Conservation (phyloP, 306 rosid species). For the Adenanthera pavonina region DNA sequence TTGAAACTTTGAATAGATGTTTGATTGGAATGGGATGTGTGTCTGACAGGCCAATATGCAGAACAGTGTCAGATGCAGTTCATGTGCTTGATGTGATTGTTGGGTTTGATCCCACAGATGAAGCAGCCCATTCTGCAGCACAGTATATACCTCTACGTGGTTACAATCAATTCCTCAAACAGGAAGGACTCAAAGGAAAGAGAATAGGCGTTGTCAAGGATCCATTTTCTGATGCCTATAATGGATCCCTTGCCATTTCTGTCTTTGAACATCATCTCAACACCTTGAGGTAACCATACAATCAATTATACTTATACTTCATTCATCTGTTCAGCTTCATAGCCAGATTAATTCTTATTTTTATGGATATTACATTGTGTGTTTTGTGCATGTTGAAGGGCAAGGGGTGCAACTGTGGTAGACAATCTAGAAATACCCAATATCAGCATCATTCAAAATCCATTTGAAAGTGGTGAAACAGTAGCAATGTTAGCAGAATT, state of each 20-base stretch:
- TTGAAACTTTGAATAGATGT: background rate
- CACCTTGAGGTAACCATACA: conserved; percentile 42
- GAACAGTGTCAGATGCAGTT: conserved; percentile 79
- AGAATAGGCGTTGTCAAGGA: conserved; percentile 71
- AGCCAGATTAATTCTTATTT: background rate
- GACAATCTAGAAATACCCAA: conserved; percentile 68
- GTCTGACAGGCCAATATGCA: conserved; percentile 66
- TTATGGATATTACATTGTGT: background rate
- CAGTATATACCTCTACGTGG: conserved; percentile 63
- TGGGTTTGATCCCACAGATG: conserved; percentile 67
- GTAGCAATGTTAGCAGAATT: conserved; percentile 47
- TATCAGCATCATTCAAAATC: conserved; percentile 42
- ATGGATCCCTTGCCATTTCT: conserved; percentile 47
- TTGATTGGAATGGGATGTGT: background rate
- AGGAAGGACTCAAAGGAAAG: conserved; percentile 66
- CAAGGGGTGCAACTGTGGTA: conserved; percentile 63
- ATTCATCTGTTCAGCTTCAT: background rate
- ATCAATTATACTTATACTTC: background rate
- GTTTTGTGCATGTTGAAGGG: conserved; percentile 35
- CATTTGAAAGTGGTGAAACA: conserved; percentile 46
- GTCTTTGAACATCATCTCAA: conserved; percentile 56
- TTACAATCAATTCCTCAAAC: conserved; percentile 58
- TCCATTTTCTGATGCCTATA: conserved; percentile 45
- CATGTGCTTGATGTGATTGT: conserved; percentile 72
- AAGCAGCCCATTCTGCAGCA: conserved; percentile 57